phyloP scores from a whole-genome alignment of 202 grass and related monocot genomes.

The Zizania palustris region DNA sequence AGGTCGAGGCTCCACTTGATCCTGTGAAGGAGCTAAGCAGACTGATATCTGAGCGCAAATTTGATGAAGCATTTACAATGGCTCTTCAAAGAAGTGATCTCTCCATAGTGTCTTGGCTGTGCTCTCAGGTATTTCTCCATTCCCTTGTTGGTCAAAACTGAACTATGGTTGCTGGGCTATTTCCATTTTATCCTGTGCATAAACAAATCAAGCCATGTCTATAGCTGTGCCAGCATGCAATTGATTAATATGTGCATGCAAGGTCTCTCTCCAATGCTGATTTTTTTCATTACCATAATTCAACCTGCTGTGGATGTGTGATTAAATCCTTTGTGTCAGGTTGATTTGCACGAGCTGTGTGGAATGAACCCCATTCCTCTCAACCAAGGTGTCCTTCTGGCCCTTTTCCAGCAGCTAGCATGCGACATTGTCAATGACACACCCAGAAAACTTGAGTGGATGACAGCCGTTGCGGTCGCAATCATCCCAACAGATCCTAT shows the following conservation, averaged over 20 bases:
- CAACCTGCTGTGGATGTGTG: neutral
- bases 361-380: constrained; percentile 57
- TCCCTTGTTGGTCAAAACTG: neutral
- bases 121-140: constrained; percentile 62
- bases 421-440: constrained; percentile 77
- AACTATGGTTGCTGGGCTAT: neutral
- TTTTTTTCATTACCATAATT: neutral
- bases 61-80: constrained; percentile 87
- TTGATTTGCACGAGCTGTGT: constrained; percentile 82
- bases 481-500: constrained; percentile 71
- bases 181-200: constrained; percentile 1
- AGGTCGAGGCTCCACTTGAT: constrained; percentile 74
- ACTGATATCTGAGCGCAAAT: constrained; percentile 73
- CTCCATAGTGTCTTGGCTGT: constrained; percentile 86
- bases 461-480: constrained; percentile 69
- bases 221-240: neutral
- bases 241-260: neutral
- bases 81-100: constrained; percentile 89
- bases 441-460: constrained; percentile 68
- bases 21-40: constrained; percentile 73
- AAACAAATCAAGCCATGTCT: neutral
- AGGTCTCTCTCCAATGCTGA: too few relatives aligned
- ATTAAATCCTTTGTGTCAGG: constrained; percentile 45
- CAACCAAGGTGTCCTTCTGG: constrained; percentile 87
- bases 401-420: constrained; percentile 89